Evolutionary conservation across 371 early-diverging fungal genomes (phyloP).

Genomic region (Rhizomucor pusillus): DNA sequence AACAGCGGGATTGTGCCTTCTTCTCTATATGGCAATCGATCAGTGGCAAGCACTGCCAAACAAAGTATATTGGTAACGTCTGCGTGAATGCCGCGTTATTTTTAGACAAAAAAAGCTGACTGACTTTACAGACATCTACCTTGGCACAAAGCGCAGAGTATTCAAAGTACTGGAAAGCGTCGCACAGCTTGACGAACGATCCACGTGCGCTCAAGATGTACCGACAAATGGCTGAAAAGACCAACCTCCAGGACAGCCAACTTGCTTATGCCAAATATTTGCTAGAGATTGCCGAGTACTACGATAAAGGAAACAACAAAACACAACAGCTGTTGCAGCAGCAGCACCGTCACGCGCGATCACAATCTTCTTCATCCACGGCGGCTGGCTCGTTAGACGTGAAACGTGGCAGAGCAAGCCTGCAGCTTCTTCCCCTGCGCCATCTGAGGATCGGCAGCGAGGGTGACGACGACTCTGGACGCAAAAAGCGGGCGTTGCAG

Average conservation of each 20-base stretch:
- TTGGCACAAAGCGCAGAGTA: conserved; percentile 7
- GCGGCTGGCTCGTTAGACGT: background rate
- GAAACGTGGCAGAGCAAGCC: conserved; percentile 10
- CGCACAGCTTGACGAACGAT: conserved; percentile 52
- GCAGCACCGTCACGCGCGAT: too few relatives aligned
- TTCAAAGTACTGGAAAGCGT: conserved; percentile 31
- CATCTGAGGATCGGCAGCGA: background rate
- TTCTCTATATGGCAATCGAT: conserved; percentile 7
- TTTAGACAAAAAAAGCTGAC: background rate
- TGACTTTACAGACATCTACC: conserved; percentile 5
- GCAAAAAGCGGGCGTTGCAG: conserved; percentile 27
- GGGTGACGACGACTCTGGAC: conserved; percentile 3
- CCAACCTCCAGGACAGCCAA: conserved; percentile 72
- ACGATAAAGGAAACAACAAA: conserved; percentile 4
- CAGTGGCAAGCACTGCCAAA: conserved; percentile 6
- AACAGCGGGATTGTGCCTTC: conserved; percentile 6
- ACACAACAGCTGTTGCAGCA: conserved; percentile 2
- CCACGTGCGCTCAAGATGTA: conserved; percentile 54
- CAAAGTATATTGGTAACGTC: conserved; percentile 11
- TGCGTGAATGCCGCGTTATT: background rate
- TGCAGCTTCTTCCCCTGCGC: background rate
- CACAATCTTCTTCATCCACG: background rate
- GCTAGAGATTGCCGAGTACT: conserved; percentile 45
- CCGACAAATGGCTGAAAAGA: conserved; percentile 67
- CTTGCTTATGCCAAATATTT: conserved; percentile 78